Conservation (phyloP, 768 basidiomycete genomes). For the Lentinula sp. region DNA sequence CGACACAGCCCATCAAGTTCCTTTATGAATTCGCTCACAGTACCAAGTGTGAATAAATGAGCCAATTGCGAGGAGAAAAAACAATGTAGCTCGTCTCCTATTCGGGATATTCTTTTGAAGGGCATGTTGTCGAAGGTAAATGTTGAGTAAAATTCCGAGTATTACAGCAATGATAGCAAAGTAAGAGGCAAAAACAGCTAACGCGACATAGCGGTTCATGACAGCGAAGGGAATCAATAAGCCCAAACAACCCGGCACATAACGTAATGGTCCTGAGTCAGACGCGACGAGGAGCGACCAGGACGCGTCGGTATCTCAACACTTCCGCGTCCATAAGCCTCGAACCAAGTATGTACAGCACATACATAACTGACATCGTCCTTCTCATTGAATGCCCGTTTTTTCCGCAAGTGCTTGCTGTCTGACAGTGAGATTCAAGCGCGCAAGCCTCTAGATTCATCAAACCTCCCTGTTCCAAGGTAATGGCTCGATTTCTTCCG, state of each 20-base stretch:
- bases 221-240: background rate
- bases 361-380: too few relatives aligned
- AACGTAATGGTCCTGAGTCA: background rate
- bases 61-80: constrained; percentile 25
- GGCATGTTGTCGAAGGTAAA: constrained; percentile 3
- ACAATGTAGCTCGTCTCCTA: constrained; percentile 11
- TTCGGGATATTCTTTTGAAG: background rate
- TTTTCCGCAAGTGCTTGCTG: background rate
- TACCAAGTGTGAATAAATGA: constrained; percentile 44
- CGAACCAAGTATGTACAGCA: background rate
- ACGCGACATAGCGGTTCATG: constrained; percentile 7
- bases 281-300: background rate
- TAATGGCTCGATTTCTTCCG: too few relatives aligned
- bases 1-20: background rate
- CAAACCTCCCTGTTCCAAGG: too few relatives aligned
- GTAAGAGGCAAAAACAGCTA: constrained; percentile 27
- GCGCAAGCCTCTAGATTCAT: too few relatives aligned
- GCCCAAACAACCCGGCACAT: background rate
- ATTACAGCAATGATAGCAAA: constrained; percentile 24
- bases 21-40: constrained; percentile 22
- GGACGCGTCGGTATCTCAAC: background rate
- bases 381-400: background rate
- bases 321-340: background rate
- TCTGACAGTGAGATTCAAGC: background rate
- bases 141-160: constrained; percentile 21